Base-by-base conservation (phyloP, 1,284 basidiomycete genomes). In the Ustilago sp. region DNA sequence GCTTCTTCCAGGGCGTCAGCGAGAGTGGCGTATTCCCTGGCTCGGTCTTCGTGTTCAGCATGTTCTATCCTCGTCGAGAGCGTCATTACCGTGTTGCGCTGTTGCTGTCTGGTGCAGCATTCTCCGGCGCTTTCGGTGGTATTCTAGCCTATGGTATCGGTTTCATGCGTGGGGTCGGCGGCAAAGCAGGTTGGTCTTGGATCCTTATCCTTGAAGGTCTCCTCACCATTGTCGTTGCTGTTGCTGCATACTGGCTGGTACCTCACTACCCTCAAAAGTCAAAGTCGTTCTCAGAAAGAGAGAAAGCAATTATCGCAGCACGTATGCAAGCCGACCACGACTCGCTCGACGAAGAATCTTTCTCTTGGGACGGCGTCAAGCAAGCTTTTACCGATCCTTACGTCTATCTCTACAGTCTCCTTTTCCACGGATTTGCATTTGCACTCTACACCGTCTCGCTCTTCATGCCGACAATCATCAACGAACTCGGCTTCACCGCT, bases 201-300 rank as follows among this genome's bases (percentile, higher is more conserved):
- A 90, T 91, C 45, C 90, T 91, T 78, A 90, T 91, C 63, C 72
- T 91, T 1, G 90, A 91, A 82, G 91, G 90, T 15, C 74, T 88
- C 19, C 71, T 91, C 28, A 91, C 90, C 9, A 85, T 89, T 6
- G 86, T 86, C 0, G 80, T 90, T 39, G 88, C 90, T 1, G 47
- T 89, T 4, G 60, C 85, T 7, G 89, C 89, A 4, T 91, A 90
- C 81, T 90, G 89, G 72, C 68, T 90, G 35, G 89, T 91, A 0
- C 90, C 90, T 8, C 89, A 89, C 11, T 91, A 90, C 88, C 89
- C 90, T 1, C 86, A 89, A 59, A 88, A 88, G 56, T 89, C 90
- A 0, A 89, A 62, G 28, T 69, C 90, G 88, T 86, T 91, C 35
- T 89, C 88, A 0, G 88, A 88, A 50, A 63, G 85, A 13, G 90